Base-by-base conservation (phyloP, 345 rosid species). In the Pugionium cornutum region DNA sequence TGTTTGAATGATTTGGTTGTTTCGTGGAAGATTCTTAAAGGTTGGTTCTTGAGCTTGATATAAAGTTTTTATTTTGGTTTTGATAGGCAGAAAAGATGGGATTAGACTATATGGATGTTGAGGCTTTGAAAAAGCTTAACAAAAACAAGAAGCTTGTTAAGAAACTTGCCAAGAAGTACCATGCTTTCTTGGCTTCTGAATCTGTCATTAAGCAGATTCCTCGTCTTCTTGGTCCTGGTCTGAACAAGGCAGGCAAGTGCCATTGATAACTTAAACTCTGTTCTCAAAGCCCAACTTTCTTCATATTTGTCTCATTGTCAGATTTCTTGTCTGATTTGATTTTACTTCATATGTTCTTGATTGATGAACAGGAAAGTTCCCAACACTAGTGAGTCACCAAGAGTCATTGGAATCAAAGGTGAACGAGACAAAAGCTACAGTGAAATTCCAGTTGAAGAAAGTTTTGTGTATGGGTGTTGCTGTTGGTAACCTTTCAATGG, bases 401-500 rank as follows among this genome's bases (percentile, higher is more conserved):
- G 91, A 83, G 53, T 80, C 91, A 0, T 78, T 86, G 33, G 88
- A 83, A 68, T n/a, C 18, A 18, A 18, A 18, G 18, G 18, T 18
- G 18, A 18, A 18, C 18, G 18, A 18, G 18, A 18, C 18, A 0
- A 85, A 86, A 50, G 87, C 86, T 0, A 86, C 79, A 0, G 81
- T 86, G 37, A 86, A 86, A 80, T 86, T 83, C 78, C 91, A 83
- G 58, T 70, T 82, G 77, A 86, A 86, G 81, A 83, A 82, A 65
- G 91, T 83, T 25, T 76, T 83, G 4, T 81, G 91, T 66, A 83
- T 86, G 91, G 91, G 91, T 47, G 91, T 86, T 32, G 88, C 86
- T 25, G 88, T 83, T 0, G 91, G 88, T 44, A 86, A 86, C 60
- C 55, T 68, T 7, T 69, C 72, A 4, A 83, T 86, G 88, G 91